Evolutionary conservation across 2,329 filamentous ascomycete species (phyloP).

Genomic region (Cladosporium phlei): DNA sequence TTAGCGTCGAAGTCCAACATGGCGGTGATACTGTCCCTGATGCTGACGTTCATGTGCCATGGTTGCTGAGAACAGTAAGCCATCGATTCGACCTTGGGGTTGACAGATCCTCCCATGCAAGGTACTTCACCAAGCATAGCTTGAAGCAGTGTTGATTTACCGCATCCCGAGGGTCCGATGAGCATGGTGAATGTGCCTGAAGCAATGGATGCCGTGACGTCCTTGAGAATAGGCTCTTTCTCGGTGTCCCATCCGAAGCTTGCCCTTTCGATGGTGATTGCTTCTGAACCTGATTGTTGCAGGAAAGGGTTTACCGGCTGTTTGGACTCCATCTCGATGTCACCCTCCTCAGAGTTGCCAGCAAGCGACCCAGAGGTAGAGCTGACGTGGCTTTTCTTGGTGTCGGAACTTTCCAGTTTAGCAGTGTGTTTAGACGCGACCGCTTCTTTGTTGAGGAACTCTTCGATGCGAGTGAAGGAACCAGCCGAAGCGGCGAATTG

Average conservation of each 20-base stretch:
- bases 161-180: slow-evolving; percentile 49
- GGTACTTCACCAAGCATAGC: slow-evolving; percentile 42
- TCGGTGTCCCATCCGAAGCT: slow-evolving; percentile 46
- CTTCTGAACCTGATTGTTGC: slow-evolving; percentile 8
- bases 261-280: slow-evolving; percentile 20
- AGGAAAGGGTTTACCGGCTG: slow-evolving; percentile 32
- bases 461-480: slow-evolving; percentile 10
- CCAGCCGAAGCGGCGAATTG: slow-evolving; percentile 10
- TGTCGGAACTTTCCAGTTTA: not conserved
- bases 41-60: slow-evolving; percentile 35
- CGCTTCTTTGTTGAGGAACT: slow-evolving; percentile 8
- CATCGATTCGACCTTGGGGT: slow-evolving; percentile 28
- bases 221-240: slow-evolving; percentile 38
- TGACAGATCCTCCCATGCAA: slow-evolving; percentile 27
- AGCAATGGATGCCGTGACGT: slow-evolving; percentile 39
- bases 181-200: slow-evolving; percentile 45
- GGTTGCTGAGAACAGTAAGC: slow-evolving; percentile 36
- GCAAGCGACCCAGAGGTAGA: not conserved
- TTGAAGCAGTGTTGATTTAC: slow-evolving; percentile 49
- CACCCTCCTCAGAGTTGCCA: slow-evolving; percentile 1
- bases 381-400: slow-evolving; percentile 1
- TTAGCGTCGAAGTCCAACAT: slow-evolving; percentile 33
- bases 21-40: slow-evolving; percentile 36
- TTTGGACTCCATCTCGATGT: slow-evolving; percentile 17
- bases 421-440: not conserved